Evolutionary conservation across 83 land plant genomes (phyloP).

Genomic region (Thuja plicata): DNA sequence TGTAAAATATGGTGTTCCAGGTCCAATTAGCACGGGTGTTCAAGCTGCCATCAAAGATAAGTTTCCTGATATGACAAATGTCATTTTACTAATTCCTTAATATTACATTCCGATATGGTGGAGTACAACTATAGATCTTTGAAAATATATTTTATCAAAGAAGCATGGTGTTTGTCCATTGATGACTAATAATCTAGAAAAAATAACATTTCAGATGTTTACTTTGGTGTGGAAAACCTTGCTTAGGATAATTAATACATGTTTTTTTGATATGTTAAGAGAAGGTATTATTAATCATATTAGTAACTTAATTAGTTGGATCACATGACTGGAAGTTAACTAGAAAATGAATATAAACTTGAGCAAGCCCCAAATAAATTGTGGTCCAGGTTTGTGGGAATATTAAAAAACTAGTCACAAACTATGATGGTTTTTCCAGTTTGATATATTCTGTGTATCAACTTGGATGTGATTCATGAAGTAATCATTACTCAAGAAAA

Average conservation of each 20-base stretch:
- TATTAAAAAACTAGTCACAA: too few species aligned
- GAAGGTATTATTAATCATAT: too few species aligned
- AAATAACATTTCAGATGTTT: background rate
- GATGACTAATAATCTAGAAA: background rate
- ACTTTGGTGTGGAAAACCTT: background rate
- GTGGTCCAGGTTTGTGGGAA: too few species aligned
- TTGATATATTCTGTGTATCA: background rate
- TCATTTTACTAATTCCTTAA: conserved; percentile 34
- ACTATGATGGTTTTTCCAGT: background rate
- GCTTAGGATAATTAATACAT: too few species aligned
- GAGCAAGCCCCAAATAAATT: too few species aligned
- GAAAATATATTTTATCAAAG: too few species aligned
- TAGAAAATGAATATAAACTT: too few species aligned
- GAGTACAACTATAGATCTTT: too few species aligned
- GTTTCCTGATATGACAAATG: conserved; percentile 83
- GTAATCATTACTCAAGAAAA: background rate
- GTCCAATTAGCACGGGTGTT: conserved; percentile 85
- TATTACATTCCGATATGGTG: background rate
- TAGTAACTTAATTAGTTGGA: too few species aligned
- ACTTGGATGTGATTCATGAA: background rate
- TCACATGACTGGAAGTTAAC: too few species aligned
- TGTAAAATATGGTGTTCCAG: conserved; percentile 82
- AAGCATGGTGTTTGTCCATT: background rate
- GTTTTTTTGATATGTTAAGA: too few species aligned
- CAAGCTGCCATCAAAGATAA: conserved; percentile 97